Base-by-base conservation (phyloP, 2,329 filamentous ascomycete genomes). In the Fusarium nematophilum region DNA sequence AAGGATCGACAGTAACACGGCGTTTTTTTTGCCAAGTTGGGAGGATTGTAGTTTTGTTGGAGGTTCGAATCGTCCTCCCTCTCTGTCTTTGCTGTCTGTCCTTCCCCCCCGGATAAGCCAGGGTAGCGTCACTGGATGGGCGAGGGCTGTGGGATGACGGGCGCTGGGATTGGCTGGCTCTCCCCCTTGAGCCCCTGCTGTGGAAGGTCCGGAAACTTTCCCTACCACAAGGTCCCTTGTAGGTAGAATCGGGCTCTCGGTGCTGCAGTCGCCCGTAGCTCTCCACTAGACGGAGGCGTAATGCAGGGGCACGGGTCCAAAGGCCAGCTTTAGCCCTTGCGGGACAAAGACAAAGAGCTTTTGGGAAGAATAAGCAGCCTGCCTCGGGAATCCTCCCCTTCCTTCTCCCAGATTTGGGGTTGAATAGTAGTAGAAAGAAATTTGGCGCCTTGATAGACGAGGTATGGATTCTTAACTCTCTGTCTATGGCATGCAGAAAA, bases 51-150 rank as follows among this genome's bases (percentile, higher is more conserved):
- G 45, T 53, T 48, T 46, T 27, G 31, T 33, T 14, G 21, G 21
- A 4, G 21, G 21, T 21, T 18, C 6, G 13, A 52, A 36, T 34
- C 37, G 34, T 37, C 26, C 30, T 50, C 34, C 30, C 21, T 38
- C 25, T 25, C 36, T 30, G 29, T 23, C 39, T 43, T 29, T 47
- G 33, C 57, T 57, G 59, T 58, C 52, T 58, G 52, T 65, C 61
- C 59, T 59, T 58, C 57, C 59, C n/a, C 33, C 58, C 64, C 56
- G 54, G 53, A 65, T 65, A 64, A 67, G 65, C 54, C 57, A 57
- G 59, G 60, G 45, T 53, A 64, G 53, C 53, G 57, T 65, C 45
- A 43, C 45, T 53, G 27, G 49, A 36, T 34, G 30, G 36, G 50
- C 44, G 43, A 53, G 51, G 48, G 50, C 42, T 48, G 13, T 53